These are phyloP conservation scores for Mucor piriformis DNA, from an alignment of 371 early-diverging fungal genomes.

Conservation along the genomic window DNA sequence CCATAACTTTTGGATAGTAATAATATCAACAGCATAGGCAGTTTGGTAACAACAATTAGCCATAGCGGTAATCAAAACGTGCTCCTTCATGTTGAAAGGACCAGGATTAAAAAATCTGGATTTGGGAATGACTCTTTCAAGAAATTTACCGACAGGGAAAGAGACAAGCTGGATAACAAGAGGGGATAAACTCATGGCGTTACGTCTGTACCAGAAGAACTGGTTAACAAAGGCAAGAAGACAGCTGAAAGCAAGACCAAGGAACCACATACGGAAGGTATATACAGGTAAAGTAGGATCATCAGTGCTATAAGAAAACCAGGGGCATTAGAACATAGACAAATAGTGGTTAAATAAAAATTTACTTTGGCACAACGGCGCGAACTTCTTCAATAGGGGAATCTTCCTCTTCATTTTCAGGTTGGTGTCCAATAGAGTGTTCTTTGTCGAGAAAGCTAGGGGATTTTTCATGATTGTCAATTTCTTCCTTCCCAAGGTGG, in stretches of 20 bases:
- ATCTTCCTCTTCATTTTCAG: constrained; percentile 50
- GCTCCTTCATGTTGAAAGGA: constrained; percentile 88
- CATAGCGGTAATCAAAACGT: constrained; percentile 74
- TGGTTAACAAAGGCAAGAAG: constrained; percentile 73
- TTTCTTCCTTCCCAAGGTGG: background rate
- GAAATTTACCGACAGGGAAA: constrained; percentile 65
- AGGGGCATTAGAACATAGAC: background rate
- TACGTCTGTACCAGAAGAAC: constrained; percentile 76
- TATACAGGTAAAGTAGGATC: constrained; percentile 69
- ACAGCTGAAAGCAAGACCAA: constrained; percentile 66
- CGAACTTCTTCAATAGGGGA: constrained; percentile 79
- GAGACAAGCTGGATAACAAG: constrained; percentile 65
- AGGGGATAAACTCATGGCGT: constrained; percentile 48
- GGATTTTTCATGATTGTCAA: background rate
- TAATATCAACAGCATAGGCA: constrained; percentile 77
- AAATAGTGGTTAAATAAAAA: background rate
- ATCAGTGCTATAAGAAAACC: constrained; percentile 49
- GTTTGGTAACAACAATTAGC: constrained; percentile 59
- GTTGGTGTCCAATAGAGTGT: background rate
- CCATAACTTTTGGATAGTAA: constrained; percentile 66
- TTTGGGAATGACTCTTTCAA: constrained; percentile 62
- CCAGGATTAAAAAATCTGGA: constrained; percentile 75
- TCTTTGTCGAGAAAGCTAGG: background rate
- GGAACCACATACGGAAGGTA: constrained; percentile 77
- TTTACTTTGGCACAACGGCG: constrained; percentile 51